Evolutionary conservation across 2,329 filamentous ascomycete genomes (phyloP), one percentile per base, ranked within the genome.

Genomic region (Penicillium nordicum): DNA sequence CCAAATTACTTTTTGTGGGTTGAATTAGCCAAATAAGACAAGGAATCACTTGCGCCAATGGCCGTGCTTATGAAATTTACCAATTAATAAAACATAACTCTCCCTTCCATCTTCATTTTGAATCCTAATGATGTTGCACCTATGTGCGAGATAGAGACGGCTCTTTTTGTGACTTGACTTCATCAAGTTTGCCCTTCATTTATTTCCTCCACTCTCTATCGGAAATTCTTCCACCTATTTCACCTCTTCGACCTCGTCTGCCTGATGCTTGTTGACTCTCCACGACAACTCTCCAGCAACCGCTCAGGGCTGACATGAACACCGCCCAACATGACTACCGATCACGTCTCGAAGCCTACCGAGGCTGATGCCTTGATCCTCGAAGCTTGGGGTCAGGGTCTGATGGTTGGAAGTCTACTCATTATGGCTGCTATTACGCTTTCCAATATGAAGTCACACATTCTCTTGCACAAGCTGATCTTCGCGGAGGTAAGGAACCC

Each of bases 381-480:
- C 7, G 78, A 80, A 61, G 75, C 76, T 55, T 80, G 78, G 78
- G 75, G 74, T 1, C 78, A 80, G 58, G 78, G 78, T 32, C 70
- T 78, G 54, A 77, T 81, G 77, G 69, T 82, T 1, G 79, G 79
- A 9, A 74, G 76, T 9, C 58, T 82, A 53, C 61, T 81, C 25
- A 76, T 81, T 51, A 80, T 82, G 78, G 69, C 73, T 14, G 74
- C 73, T 0, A 76, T 82, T 46, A 80, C 79, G 0, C 49, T 80
- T 5, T 71, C 76, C n/a, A 81, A 81, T 47, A 81, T 82, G 79
- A 74, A 76, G 23, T 72, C 68, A 18, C 70, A 74, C 6, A 72
- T 79, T n/a, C 63, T 80, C 11, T 67, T 82, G 9, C 79, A 82
- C 60, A 81, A 80, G 60, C 67, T 82, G 37, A 80, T 82, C 63